These are phyloP conservation scores for Phytophthora lateralis DNA, from an alignment of 352 stramenopile genomes.

Conservation along the genomic window DNA sequence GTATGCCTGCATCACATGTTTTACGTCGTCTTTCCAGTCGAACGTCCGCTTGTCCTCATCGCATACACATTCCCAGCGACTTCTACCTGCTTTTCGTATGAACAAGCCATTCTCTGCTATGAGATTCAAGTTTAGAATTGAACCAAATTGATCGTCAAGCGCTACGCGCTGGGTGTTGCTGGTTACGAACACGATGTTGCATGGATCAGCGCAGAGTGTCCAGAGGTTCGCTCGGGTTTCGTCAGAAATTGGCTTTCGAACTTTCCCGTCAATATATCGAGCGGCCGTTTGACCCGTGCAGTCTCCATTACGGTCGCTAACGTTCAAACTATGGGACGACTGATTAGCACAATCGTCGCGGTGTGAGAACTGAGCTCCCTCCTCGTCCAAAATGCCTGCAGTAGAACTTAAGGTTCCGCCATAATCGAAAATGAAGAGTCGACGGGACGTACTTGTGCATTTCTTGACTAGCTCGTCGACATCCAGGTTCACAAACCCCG, in stretches of 20 bases:
- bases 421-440: slow-evolving; percentile 98
- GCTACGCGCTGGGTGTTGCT: slow-evolving; percentile 65
- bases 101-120: slow-evolving; percentile 77
- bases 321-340: slow-evolving; percentile 10
- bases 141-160: slow-evolving; percentile 61
- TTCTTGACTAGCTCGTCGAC: slow-evolving; percentile 86
- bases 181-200: slow-evolving; percentile 73
- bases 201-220: slow-evolving; percentile 59
- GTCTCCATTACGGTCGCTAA: slow-evolving; percentile 15
- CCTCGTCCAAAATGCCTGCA: slow-evolving; percentile 66
- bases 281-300: slow-evolving; percentile 30
- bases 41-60: slow-evolving; percentile 61
- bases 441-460: slow-evolving; percentile 59
- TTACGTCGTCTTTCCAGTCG: slow-evolving; percentile 95
- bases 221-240: slow-evolving; percentile 60
- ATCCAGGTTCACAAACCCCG: slow-evolving; percentile 93
- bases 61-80: slow-evolving; percentile 68
- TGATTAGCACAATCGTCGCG: slow-evolving; percentile 12
- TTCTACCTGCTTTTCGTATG: slow-evolving; percentile 43
- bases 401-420: slow-evolving; percentile 94
- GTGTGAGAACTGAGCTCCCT: slow-evolving; percentile 53
- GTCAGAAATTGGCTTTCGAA: slow-evolving; percentile 65
- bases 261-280: slow-evolving; percentile 70
- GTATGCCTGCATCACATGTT: slow-evolving; percentile 97
- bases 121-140: slow-evolving; percentile 59